A percentile compares a stretch with the other conserved stretches of the same genome.
These are phyloP conservation scores for Epithele typhae DNA, from an alignment of 768 basidiomycete genomes.

Conservation along the genomic window DNA sequence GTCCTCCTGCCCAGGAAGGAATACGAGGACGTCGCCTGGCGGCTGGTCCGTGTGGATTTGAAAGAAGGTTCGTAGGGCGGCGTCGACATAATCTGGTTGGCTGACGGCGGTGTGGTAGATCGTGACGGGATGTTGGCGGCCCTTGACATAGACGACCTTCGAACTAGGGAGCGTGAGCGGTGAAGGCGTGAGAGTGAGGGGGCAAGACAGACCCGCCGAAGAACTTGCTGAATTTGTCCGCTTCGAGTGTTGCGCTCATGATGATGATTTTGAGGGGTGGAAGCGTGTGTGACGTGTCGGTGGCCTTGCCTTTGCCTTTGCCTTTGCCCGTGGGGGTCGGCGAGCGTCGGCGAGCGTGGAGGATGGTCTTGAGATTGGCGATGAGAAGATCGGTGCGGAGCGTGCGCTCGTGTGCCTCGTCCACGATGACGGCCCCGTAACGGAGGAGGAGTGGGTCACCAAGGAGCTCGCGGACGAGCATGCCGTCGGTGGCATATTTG, in stretches of 20 bases:
- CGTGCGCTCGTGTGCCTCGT: constrained; percentile 97
- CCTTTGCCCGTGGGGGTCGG: constrained; percentile 43
- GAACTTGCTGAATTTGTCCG: constrained; percentile 89
- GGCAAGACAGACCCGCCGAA: constrained; percentile 63
- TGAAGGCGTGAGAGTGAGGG: not conserved
- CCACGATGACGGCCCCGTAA: constrained; percentile 88
- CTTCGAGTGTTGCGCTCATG: constrained; percentile 98
- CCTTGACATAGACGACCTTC: constrained; percentile 86
- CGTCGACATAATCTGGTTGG: constrained; percentile 81
- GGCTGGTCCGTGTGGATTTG: constrained; percentile 83
- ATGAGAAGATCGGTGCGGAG: constrained; percentile 93
- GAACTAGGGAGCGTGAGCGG: constrained; percentile 46
- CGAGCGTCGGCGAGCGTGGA: constrained; percentile 52
- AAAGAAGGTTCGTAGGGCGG: constrained; percentile 90
- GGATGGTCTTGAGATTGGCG: constrained; percentile 82
- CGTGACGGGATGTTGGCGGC: constrained; percentile 88
- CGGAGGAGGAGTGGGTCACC: constrained; percentile 69
- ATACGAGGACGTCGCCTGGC: constrained; percentile 87
- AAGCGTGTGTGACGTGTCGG: constrained; percentile 25
- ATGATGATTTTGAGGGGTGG: constrained; percentile 87
- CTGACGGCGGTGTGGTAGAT: constrained; percentile 73
- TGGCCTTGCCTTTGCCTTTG: constrained; percentile 31
- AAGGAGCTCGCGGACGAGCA: constrained; percentile 91
- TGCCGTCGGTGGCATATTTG: constrained; percentile 97
- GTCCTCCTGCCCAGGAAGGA: constrained; percentile 96